These are phyloP conservation scores for Aspergillus fischeri DNA, from an alignment of 2,329 filamentous ascomycete genomes.

Conservation along the genomic window DNA sequence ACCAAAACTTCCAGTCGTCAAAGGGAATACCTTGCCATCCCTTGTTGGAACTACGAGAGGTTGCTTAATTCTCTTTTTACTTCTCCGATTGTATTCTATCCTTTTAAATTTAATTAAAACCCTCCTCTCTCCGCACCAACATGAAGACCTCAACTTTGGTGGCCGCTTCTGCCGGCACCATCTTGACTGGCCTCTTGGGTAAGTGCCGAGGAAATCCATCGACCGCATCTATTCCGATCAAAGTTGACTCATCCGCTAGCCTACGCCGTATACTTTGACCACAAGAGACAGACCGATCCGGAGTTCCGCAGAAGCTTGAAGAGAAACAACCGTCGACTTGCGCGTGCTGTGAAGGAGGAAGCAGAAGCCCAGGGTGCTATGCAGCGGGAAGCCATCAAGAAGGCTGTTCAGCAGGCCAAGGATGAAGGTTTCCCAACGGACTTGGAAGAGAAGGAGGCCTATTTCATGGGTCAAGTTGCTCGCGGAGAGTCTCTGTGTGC, in stretches of 20 bases:
- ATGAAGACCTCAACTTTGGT: constrained; percentile 57
- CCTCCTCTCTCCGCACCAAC: constrained; percentile 21
- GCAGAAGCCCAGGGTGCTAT: constrained; percentile 43
- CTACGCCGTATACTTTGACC: constrained; percentile 65
- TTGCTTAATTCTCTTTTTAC: neutral
- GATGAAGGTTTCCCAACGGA: constrained; percentile 87
- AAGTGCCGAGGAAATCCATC: constrained; percentile 17
- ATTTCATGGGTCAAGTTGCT: constrained; percentile 95
- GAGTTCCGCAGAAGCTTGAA: constrained; percentile 59
- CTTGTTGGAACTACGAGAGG: neutral
- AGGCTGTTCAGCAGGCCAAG: constrained; percentile 73
- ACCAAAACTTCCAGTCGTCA: constrained; percentile 1
- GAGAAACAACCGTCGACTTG: constrained; percentile 45
- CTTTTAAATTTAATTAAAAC: constrained; percentile 1
- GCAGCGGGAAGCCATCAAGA: constrained; percentile 64
- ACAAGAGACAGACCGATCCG: constrained; percentile 60
- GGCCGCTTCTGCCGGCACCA: constrained; percentile 55
- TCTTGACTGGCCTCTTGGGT: constrained; percentile 56
- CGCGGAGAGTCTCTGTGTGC: constrained; percentile 77
- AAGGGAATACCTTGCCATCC: neutral
- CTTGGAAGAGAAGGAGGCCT: constrained; percentile 89
- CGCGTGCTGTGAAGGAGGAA: constrained; percentile 46
- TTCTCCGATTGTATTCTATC: constrained; percentile 5
- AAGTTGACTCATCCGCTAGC: constrained; percentile 32
- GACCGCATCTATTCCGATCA: neutral